A percentile compares a stretch with the other conserved stretches of the same genome.
These are phyloP conservation scores for Oryza coarctata DNA, from an alignment of 176 grass and related monocot species.

Conservation along the genomic window DNA sequence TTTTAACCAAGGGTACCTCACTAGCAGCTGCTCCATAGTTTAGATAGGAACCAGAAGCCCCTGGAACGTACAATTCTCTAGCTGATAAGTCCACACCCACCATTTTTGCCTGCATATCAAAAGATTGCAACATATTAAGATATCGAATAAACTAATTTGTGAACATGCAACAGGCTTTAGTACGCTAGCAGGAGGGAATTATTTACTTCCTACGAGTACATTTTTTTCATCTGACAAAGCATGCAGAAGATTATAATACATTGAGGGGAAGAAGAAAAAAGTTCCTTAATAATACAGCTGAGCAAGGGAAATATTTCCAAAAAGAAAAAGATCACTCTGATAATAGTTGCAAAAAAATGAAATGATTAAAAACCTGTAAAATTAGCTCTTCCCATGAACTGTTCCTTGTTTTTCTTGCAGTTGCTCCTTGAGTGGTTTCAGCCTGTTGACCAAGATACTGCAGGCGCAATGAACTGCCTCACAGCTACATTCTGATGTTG, in stretches of 20 bases:
- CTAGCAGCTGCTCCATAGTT: constrained; percentile 89
- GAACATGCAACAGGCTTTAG: neutral
- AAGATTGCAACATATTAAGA: neutral
- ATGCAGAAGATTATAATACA: neutral
- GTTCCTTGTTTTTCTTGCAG: constrained; percentile 55
- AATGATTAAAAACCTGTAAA: constrained; percentile 52
- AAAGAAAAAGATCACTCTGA: neutral
- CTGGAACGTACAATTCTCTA: constrained; percentile 69
- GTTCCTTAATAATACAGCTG: neutral
- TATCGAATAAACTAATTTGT: neutral
- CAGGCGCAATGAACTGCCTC: constrained; percentile 73
- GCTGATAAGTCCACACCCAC: constrained; percentile 71
- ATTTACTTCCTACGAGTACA: neutral
- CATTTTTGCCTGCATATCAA: constrained; percentile 54
- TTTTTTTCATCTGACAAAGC: neutral
- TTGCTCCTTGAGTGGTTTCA: constrained; percentile 72
- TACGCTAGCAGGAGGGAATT: neutral
- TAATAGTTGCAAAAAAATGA: constrained; percentile 17
- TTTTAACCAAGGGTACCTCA: constrained; percentile 61
- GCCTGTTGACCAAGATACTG: constrained; percentile 68
- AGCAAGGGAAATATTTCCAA: neutral
- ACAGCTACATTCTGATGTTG: constrained; percentile 91
- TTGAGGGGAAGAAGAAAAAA: neutral
- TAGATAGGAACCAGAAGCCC: constrained; percentile 58
- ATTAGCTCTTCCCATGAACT: constrained; percentile 71